These are phyloP conservation scores for Sisymbrium irio DNA, from an alignment of 345 rosid species.

Conservation along the genomic window DNA sequence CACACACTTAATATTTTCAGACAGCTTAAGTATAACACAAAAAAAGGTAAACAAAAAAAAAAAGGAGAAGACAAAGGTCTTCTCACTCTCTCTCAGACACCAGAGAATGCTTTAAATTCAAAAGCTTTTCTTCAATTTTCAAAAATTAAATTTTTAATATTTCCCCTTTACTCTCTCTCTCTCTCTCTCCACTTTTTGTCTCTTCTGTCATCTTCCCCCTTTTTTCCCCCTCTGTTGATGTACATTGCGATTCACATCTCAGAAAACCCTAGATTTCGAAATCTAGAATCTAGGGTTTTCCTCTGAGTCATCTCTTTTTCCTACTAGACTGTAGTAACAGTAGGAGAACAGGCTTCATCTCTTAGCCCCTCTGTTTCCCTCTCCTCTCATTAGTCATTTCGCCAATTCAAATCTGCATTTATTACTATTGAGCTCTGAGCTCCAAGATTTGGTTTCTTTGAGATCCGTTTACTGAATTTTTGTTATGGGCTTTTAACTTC, in stretches of 20 bases:
- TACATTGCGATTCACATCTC: slow-evolving; percentile 31
- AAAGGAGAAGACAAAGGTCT: background rate
- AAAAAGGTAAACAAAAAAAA: background rate
- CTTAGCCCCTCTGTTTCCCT: background rate
- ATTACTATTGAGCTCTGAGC: background rate
- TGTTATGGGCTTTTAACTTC: background rate
- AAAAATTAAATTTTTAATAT: background rate
- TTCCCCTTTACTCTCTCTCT: background rate
- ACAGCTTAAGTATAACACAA: background rate
- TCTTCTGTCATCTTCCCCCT: slow-evolving; percentile 18
- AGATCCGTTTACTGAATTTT: too few relatives aligned
- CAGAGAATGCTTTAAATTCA: slow-evolving; percentile 19
- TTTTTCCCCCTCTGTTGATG: slow-evolving; percentile 13
- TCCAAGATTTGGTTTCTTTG: too few relatives aligned
- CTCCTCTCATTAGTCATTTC: background rate
- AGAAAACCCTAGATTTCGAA: too few relatives aligned
- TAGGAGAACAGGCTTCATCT: background rate
- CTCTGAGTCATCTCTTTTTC: too few relatives aligned
- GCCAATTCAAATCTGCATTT: slow-evolving; percentile 12
- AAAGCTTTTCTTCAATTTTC: slow-evolving; percentile 11
- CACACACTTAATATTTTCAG: background rate
- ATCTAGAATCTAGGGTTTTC: too few relatives aligned
- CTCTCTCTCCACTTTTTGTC: slow-evolving; percentile 17
- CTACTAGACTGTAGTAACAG: background rate
- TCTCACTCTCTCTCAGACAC: too few relatives aligned